Evolutionary conservation across 768 basidiomycete species (phyloP).

Genomic region (Mycena galericulata): DNA sequence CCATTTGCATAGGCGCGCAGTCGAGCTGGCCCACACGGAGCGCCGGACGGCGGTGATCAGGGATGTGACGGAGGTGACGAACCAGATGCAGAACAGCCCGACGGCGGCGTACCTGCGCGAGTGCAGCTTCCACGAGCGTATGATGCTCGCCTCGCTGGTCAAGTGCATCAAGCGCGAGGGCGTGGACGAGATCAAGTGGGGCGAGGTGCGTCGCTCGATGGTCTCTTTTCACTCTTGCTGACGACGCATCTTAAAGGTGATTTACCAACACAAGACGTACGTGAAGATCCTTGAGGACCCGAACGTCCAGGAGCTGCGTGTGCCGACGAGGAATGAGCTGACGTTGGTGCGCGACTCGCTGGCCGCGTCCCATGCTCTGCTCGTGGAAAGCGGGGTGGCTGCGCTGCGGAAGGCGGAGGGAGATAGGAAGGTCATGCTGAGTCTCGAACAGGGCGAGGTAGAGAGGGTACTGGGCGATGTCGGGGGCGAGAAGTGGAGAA

Average conservation of each 20-base stretch:
- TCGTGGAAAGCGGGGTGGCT: constrained; percentile 73
- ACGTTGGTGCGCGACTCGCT: constrained; percentile 79
- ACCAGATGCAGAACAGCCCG: constrained; percentile 91
- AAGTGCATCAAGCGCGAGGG: constrained; percentile 88
- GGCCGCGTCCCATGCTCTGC: constrained; percentile 79
- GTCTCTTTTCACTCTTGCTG: constrained; percentile 38
- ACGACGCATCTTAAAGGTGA: constrained; percentile 58
- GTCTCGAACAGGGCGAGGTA: constrained; percentile 86
- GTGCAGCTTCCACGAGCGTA: constrained; percentile 88
- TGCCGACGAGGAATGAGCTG: constrained; percentile 74
- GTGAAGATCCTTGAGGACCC: constrained; percentile 76
- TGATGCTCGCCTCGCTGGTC: constrained; percentile 87
- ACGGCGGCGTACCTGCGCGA: constrained; percentile 86
- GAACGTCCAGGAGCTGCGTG: constrained; percentile 45
- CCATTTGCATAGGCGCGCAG: constrained; percentile 69
- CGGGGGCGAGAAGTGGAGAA: constrained; percentile 78
- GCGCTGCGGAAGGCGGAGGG: constrained; percentile 66
- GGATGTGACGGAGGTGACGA: constrained; percentile 84
- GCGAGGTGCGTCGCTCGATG: too few relatives aligned
- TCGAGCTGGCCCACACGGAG: constrained; percentile 76
- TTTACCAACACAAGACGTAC: constrained; percentile 81
- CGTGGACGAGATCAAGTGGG: constrained; percentile 89
- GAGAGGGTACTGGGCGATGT: constrained; percentile 88
- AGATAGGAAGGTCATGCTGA: constrained; percentile 83
- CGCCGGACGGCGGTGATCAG: constrained; percentile 68